These are phyloP conservation scores for Mycosphaerella arachidis DNA, from an alignment of 2,329 filamentous ascomycete species.

Conservation along the genomic window DNA sequence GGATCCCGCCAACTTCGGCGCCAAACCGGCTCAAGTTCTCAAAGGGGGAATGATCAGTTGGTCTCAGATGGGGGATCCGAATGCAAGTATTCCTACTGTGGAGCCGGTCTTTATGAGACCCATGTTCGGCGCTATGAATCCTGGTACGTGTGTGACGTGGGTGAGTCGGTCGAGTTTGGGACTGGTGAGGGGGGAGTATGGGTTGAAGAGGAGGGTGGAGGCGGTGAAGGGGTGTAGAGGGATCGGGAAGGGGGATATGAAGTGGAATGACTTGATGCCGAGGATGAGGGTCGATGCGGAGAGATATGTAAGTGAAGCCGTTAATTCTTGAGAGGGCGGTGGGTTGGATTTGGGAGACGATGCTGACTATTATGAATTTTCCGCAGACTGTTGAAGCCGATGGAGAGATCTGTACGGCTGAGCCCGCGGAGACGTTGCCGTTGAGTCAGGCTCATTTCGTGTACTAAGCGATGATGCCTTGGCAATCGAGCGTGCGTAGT, in stretches of 20 bases:
- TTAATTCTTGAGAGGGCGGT: background rate
- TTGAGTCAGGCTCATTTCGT: slow-evolving; percentile 74
- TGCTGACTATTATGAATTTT: slow-evolving; percentile 13
- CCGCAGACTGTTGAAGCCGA: slow-evolving; percentile 70
- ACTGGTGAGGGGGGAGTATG: slow-evolving; percentile 63
- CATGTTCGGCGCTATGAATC: slow-evolving; percentile 74
- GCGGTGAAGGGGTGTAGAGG: slow-evolving; percentile 70
- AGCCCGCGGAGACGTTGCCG: slow-evolving; percentile 66
- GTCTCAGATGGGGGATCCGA: slow-evolving; percentile 66
- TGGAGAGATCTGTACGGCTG: slow-evolving; percentile 66
- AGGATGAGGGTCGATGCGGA: slow-evolving; percentile 90
- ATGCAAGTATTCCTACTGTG: slow-evolving; percentile 71
- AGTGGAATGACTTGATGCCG: slow-evolving; percentile 77
- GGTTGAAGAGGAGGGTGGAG: slow-evolving; percentile 73
- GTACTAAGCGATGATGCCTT: slow-evolving; percentile 35
- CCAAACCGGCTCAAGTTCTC: slow-evolving; percentile 74
- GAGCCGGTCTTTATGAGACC: slow-evolving; percentile 78
- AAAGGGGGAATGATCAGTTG: slow-evolving; percentile 85
- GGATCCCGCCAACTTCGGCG: slow-evolving; percentile 79
- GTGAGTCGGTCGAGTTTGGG: slow-evolving; percentile 70
- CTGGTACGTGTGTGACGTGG: slow-evolving; percentile 65
- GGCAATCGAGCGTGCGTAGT: no score
- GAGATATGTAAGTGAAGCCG: slow-evolving; percentile 55
- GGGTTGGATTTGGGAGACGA: background rate
- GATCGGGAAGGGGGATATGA: slow-evolving; percentile 83